These are phyloP conservation scores for Candida sanyaensis DNA, from an alignment of 1,139 yeast genomes.

Conservation along the genomic window DNA sequence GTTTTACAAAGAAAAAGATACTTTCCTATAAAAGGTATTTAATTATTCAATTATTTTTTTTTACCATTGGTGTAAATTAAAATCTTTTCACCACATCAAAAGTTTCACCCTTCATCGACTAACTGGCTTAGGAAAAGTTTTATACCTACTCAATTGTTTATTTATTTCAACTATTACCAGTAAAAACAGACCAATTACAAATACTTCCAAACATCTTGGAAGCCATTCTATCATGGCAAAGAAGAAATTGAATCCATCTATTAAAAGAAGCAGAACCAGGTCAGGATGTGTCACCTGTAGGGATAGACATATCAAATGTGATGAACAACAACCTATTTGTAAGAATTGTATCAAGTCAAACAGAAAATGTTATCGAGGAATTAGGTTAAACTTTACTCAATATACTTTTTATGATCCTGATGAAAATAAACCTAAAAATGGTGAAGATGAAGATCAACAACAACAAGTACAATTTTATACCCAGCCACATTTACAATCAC, in stretches of 20 bases:
- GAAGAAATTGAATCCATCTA: slow-evolving; percentile 17
- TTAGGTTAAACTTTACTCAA: slow-evolving; percentile 48
- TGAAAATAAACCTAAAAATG: slow-evolving; percentile 10
- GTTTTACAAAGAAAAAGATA: too few relatives aligned
- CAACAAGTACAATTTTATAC: background rate
- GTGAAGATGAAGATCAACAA: background rate
- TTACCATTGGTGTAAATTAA: too few relatives aligned
- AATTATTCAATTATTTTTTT: too few relatives aligned
- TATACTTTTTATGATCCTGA: slow-evolving; percentile 43
- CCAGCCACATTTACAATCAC: background rate
- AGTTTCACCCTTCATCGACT: too few relatives aligned
- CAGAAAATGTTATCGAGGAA: slow-evolving; percentile 45
- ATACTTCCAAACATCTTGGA: background rate
- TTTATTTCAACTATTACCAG: background rate
- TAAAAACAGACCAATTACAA: background rate
- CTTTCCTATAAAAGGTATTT: too few relatives aligned
- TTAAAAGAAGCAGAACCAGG: slow-evolving; percentile 39
- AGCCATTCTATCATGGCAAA: slow-evolving; percentile 16
- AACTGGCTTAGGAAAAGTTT: too few relatives aligned
- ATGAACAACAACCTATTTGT: slow-evolving; percentile 49
- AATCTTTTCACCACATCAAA: too few relatives aligned
- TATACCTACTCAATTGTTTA: too few relatives aligned
- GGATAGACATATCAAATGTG: slow-evolving; percentile 52
- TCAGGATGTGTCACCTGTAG: slow-evolving; percentile 52
- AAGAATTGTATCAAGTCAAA: slow-evolving; percentile 45